Percentiles rank a stretch among this genome's conserved stretches.
Conservation (phyloP, 768 basidiomycete species). For the Ramaria sp. region DNA sequence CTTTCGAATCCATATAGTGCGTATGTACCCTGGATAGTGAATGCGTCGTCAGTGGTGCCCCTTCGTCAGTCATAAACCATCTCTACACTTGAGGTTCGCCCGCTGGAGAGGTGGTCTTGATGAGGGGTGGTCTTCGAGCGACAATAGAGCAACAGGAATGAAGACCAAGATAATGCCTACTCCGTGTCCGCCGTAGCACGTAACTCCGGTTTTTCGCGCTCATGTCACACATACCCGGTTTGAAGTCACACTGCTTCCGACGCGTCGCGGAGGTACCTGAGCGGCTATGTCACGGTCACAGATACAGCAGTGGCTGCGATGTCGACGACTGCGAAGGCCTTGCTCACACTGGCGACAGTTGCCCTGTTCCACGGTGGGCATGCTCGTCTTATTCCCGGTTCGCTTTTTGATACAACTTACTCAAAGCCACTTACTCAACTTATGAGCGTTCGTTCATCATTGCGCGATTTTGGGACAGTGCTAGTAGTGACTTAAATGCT, state of each 20-base stretch:
- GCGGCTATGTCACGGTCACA: no score
- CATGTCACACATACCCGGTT: no score
- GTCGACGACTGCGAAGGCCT: background rate
- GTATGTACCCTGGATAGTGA: background rate
- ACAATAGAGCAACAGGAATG: background rate
- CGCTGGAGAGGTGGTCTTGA: background rate
- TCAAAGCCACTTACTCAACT: slow-evolving; percentile 64
- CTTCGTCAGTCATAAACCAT: background rate
- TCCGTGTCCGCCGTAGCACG: background rate
- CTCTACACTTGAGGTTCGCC: background rate
- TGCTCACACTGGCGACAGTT: slow-evolving; percentile 1
- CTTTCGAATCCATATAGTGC: background rate
- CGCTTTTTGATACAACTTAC: background rate
- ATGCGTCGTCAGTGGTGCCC: background rate
- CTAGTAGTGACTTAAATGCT: background rate
- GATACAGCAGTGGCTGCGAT: background rate
- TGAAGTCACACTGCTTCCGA: no score
- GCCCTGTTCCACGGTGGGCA: slow-evolving; percentile 42
- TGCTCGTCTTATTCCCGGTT: background rate
- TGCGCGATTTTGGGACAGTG: slow-evolving; percentile 1
- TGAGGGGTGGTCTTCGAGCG: background rate
- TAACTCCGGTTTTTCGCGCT: background rate
- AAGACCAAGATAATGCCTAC: background rate
- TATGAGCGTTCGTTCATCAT: slow-evolving; percentile 54
- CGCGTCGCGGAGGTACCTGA: no score